These are phyloP conservation scores for Theobroma grandiflorum DNA, from an alignment of 441 rosid species.

Conservation along the genomic window DNA sequence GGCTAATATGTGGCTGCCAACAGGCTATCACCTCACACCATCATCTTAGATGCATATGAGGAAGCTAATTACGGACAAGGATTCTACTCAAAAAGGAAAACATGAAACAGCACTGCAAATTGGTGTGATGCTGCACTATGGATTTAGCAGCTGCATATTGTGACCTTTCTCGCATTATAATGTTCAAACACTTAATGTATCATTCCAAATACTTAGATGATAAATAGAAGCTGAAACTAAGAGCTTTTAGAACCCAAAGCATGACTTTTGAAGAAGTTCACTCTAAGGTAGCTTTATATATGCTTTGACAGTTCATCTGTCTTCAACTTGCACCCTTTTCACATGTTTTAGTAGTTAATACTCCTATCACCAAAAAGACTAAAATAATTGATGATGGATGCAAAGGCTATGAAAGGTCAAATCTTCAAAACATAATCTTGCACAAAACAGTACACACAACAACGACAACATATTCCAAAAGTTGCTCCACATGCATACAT, in stretches of 20 bases:
- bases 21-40: background rate
- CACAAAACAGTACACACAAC: background rate
- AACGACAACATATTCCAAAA: background rate
- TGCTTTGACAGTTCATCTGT: background rate
- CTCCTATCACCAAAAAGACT: background rate
- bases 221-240: background rate
- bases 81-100: background rate
- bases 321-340: background rate
- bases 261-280: background rate
- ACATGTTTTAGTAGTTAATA: background rate
- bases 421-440: background rate
- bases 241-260: slow-evolving; percentile 5
- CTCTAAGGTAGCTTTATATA: background rate
- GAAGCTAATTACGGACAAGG: background rate
- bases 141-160: background rate
- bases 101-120: background rate
- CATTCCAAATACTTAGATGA: background rate
- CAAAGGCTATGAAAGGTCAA: background rate
- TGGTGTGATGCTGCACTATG: background rate
- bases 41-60: background rate
- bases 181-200: background rate
- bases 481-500: background rate
- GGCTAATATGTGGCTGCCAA: background rate
- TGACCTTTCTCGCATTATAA: background rate
- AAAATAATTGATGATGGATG: background rate